Evolutionary conservation across 257 asterid species (phyloP).

Genomic region (Solanum clarkiae): DNA sequence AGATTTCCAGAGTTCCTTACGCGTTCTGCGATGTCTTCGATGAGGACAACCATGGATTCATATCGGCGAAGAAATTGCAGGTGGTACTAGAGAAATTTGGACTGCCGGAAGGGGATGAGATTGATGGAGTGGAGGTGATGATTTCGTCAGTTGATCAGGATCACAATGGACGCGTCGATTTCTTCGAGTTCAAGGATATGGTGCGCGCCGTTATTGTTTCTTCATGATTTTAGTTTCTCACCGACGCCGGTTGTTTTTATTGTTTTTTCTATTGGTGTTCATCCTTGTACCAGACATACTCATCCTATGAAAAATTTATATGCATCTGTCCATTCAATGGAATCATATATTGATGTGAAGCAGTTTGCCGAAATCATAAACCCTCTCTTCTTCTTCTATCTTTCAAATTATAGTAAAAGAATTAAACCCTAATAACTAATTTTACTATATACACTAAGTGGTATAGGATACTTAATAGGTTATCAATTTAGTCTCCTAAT

Average conservation of each 20-base stretch:
- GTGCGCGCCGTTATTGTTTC: slow-evolving; percentile 41
- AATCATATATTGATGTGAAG: too few relatives aligned
- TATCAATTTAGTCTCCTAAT: too few relatives aligned
- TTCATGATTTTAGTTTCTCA: not conserved
- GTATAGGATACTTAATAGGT: too few relatives aligned
- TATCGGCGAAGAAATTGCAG: slow-evolving; percentile 58
- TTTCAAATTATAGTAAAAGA: too few relatives aligned
- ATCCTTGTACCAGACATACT: not conserved
- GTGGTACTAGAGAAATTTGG: slow-evolving; percentile 51
- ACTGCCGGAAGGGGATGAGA: slow-evolving; percentile 37
- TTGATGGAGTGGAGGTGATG: slow-evolving; percentile 57
- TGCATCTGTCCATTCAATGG: not conserved
- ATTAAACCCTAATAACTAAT: too few relatives aligned
- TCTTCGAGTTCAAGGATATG: slow-evolving; percentile 71
- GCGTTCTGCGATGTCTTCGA: too few relatives aligned
- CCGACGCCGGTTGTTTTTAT: not conserved
- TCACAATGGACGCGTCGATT: slow-evolving; percentile 63
- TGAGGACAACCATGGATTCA: slow-evolving; percentile 70
- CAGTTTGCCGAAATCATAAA: too few relatives aligned
- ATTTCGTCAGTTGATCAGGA: slow-evolving; percentile 58
- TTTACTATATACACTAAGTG: too few relatives aligned
- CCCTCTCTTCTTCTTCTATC: too few relatives aligned
- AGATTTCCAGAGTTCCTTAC: too few relatives aligned
- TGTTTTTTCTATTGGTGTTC: not conserved
- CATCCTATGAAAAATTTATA: not conserved